Conservation (phyloP, 106 monocot species). For the Narthecium ossifragum region DNA sequence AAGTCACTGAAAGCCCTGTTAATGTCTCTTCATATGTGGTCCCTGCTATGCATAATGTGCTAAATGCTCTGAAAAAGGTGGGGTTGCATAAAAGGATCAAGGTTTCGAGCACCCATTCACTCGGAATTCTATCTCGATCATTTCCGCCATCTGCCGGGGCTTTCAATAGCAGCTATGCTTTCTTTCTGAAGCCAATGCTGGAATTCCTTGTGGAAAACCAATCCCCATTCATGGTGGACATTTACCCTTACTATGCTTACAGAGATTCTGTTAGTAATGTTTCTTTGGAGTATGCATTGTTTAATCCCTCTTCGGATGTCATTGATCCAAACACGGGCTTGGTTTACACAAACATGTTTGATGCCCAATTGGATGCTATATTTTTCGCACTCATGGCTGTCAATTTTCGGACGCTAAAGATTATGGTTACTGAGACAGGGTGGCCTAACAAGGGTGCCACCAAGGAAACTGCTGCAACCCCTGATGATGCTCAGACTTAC, state of each 20-base stretch:
- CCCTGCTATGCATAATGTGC: conserved; percentile 86
- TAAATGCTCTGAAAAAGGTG: conserved; percentile 60
- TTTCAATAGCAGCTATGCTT: conserved; percentile 81
- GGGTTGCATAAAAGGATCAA: conserved; percentile 78
- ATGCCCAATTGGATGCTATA: conserved; percentile 85
- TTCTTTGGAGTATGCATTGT: conserved; percentile 74
- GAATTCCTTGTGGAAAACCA: conserved; percentile 83
- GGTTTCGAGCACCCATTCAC: conserved; percentile 85
- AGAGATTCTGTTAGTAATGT: conserved; percentile 75
- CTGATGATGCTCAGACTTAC: conserved; percentile 92
- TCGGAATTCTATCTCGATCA: conserved; percentile 65
- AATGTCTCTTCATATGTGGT: conserved; percentile 74
- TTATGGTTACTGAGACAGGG: conserved; percentile 93
- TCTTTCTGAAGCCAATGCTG: conserved; percentile 80
- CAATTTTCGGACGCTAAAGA: conserved; percentile 79
- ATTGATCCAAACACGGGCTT: conserved; percentile 97
- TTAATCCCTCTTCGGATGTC: conserved; percentile 57
- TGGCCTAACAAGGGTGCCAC: conserved; percentile 89
- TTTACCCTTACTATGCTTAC: conserved; percentile 95
- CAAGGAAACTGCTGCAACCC: conserved; percentile 75
- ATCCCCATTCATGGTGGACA: conserved; percentile 93
- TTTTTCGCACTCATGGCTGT: conserved; percentile 74
- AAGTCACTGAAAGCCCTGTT: conserved; percentile 64
- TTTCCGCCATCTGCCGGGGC: conserved; percentile 97
- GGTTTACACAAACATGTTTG: conserved; percentile 92